Base-by-base conservation (phyloP, 108 stramenopile genomes). In the Nitzschia palea region DNA sequence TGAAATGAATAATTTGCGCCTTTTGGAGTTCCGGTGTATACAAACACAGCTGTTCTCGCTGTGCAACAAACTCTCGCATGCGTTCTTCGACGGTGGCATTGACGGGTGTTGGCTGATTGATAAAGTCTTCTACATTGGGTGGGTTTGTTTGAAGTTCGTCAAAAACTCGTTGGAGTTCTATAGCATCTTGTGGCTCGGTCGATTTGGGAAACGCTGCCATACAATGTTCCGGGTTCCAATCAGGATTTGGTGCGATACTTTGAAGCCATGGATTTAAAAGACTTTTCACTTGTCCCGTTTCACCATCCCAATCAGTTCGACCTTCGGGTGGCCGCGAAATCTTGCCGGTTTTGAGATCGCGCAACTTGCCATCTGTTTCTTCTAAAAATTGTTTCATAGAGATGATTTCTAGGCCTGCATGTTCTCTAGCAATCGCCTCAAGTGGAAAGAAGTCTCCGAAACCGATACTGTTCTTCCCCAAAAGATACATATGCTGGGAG, bases 311-410 rank as follows among this genome's bases (percentile, higher is more conserved):
- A 47, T 87, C 71, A 36, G 86, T 93, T 25, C 68, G 70, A 66
- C 86, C 82, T 0, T 43, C 59, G 4, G 87, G 88, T 45, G 89
- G 91, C 48, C 68, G 81, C 17, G 32, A 27, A 4, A 79, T 74
- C 45, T 76, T 28, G 17, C 62, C 67, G 1, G 79, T 82, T 1
- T 55, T 47, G n/a, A 54, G 51, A 45, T 81, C 67, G 4, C 70
- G 52, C 25, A 95, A 56, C 15, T 86, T 85, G 29, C 80, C 79
- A 51, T 61, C 55, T 4, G 87, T 74, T 87, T 81, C 28, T 67
- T 83, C 59, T 37, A 98, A 76, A 57, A 95, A 98, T 51, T 95
- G 93, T 63, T 95, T 73, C 81, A 89, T 87, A 4, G 84, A 71
- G 34, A 95, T 91, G 14, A 95, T 78, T 54, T 92, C 72, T 23